Conservation (phyloP, 352 stramenopile genomes). For the Globisporangium spiculum region DNA sequence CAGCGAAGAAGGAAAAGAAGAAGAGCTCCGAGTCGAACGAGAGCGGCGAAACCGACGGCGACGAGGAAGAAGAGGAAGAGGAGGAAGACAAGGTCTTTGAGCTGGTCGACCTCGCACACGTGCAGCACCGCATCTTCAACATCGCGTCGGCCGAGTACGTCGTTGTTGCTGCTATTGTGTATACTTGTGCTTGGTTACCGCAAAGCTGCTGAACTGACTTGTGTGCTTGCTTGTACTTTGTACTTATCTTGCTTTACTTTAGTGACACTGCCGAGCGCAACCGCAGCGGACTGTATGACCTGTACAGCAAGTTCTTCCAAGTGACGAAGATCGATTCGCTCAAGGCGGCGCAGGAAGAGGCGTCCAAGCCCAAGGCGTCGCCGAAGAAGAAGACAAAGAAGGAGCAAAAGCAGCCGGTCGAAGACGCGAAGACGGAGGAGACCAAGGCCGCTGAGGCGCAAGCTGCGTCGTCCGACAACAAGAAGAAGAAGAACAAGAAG, state of each 20-base stretch:
- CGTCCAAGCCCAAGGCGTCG: slow-evolving; percentile 20
- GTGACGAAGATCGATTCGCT: slow-evolving; percentile 77
- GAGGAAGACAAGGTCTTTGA: slow-evolving; percentile 60
- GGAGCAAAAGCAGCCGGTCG: slow-evolving; percentile 12
- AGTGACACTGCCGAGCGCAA: slow-evolving; percentile 78
- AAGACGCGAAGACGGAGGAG: not conserved
- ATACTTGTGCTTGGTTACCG: not conserved
- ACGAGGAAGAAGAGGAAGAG: slow-evolving; percentile 47
- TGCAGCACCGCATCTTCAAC: slow-evolving; percentile 80
- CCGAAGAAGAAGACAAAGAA: slow-evolving; percentile 25
- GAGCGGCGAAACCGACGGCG: slow-evolving; percentile 45
- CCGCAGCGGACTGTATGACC: slow-evolving; percentile 67
- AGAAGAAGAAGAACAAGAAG: slow-evolving; percentile 52
- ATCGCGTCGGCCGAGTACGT: slow-evolving; percentile 73
- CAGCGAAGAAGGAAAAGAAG: slow-evolving; percentile 29
- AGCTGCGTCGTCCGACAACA: slow-evolving; percentile 15
- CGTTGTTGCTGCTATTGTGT: not conserved
- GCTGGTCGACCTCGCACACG: slow-evolving; percentile 49
- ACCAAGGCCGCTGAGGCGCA: not conserved
- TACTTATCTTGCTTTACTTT: slow-evolving; percentile 14
- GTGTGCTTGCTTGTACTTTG: not conserved
- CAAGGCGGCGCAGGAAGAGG: slow-evolving; percentile 46
- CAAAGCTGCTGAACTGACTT: not conserved
- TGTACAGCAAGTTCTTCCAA: slow-evolving; percentile 74
- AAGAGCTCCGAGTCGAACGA: slow-evolving; percentile 39